Evolutionary conservation across 805 yeast genomes (phyloP), one percentile per base, ranked within the genome.

Genomic region (Lachancea waltii): DNA sequence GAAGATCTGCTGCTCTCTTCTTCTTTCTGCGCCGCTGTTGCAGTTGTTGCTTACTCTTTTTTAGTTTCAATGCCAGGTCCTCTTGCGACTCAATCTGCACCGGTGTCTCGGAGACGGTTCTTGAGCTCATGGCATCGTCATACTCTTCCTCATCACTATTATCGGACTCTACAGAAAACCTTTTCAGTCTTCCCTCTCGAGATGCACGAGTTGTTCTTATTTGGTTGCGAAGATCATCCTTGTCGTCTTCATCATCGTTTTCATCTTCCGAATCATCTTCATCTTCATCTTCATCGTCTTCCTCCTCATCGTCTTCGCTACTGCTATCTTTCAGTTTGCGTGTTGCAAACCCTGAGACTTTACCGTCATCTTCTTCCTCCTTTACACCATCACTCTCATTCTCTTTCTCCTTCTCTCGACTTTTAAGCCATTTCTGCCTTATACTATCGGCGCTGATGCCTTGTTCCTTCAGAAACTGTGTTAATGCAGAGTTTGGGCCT

Each of bases 401-500:
- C 10, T 18, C 18, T 6, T 52, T 54, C 10, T 59, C 58, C 13
- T 50, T 39, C 25, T 48, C 51, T 10, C 57, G 57, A 22, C 61
- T 59, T 36, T 58, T 62, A 43, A 57, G 43, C 58, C 66, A 70
- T 41, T 70, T 55, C 35, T 64, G 64, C 53, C 87, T 69, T 55
- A 86, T 86, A 29, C 76, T 78, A 41, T 79, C 86, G 1, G 95
- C 86, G 53, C 68, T 82, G 62, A 89, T 89, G 24, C 97, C 97
- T 60, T 87, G 95, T 40, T 82, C 85, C 35, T 87, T 69, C 43
- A 89, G 69, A 53, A 89, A 89, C 60, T 84, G 92, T 0, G 96
- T 89, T 48, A 89, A 67, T 0, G 97, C 97, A 48, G 94, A 81
- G 64, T 85, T 85, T 31, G 95, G 74, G 1, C 74, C 74, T 43